These are phyloP conservation scores for Moesziomyces globuligerus DNA, from an alignment of 1,284 basidiomycete genomes.

Conservation along the genomic window DNA sequence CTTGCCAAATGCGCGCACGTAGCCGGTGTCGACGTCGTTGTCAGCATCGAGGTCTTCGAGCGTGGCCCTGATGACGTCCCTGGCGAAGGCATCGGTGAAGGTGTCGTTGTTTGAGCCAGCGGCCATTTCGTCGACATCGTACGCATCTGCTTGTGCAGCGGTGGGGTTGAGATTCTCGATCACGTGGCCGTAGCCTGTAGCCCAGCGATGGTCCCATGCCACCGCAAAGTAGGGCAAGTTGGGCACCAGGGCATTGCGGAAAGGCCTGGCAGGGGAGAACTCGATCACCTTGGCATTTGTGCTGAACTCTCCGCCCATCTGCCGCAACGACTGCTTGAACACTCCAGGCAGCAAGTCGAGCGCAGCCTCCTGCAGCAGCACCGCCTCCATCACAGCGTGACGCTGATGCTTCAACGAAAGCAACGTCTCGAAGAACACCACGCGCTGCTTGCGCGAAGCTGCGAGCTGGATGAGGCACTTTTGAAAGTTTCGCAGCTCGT, in stretches of 20 bases:
- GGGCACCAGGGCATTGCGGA: slow-evolving; percentile 76
- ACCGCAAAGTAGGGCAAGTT: slow-evolving; percentile 99
- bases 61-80: slow-evolving; percentile 91
- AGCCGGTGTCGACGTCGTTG: slow-evolving; percentile 72
- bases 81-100: slow-evolving; percentile 75
- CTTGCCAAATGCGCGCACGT: slow-evolving; percentile 70
- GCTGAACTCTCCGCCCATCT: slow-evolving; percentile 94
- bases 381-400: slow-evolving; percentile 89
- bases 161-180: slow-evolving; percentile 70
- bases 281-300: slow-evolving; percentile 96
- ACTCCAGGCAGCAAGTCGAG: slow-evolving; percentile 89
- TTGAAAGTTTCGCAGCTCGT: slow-evolving; percentile 84
- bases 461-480: slow-evolving; percentile 97
- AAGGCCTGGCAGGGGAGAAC: slow-evolving; percentile 73
- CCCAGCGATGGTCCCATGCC: slow-evolving; percentile 93
- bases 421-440: slow-evolving; percentile 94
- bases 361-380: slow-evolving; percentile 85
- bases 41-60: slow-evolving; percentile 85
- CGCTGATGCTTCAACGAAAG: slow-evolving; percentile 83
- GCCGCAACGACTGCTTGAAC: slow-evolving; percentile 92
- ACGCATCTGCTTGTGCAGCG: slow-evolving; percentile 68
- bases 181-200: slow-evolving; percentile 79
- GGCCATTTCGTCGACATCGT: slow-evolving; percentile 68
- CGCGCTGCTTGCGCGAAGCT: slow-evolving; percentile 81
- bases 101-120: slow-evolving; percentile 21